Evolutionary conservation across 164 flowering plant species (phyloP).

Genomic region (Magnolia kwangsiensis): DNA sequence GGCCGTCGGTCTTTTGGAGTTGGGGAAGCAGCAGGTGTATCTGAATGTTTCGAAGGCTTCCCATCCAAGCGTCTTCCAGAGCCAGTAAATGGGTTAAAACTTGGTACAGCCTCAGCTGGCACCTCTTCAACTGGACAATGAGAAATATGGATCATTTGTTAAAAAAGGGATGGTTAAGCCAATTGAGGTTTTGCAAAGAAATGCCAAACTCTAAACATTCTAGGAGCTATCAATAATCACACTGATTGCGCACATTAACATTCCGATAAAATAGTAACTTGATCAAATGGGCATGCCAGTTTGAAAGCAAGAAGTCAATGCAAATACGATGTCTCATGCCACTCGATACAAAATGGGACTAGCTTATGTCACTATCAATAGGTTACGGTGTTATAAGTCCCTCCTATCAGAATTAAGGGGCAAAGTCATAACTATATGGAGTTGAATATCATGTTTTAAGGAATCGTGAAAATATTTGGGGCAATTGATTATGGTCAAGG

Average conservation of each 20-base stretch:
- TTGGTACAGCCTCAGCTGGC: conserved; percentile 59
- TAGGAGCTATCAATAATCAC: not conserved
- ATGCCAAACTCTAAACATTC: not conserved
- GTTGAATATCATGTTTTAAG: too few relatives aligned
- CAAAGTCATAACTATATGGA: too few relatives aligned
- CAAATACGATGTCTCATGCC: too few relatives aligned
- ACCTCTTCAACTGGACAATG: conserved; percentile 42
- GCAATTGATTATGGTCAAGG: too few relatives aligned
- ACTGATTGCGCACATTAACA: not conserved
- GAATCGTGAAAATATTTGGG: too few relatives aligned
- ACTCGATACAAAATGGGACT: too few relatives aligned
- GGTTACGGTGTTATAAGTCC: too few relatives aligned
- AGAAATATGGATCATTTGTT: not conserved
- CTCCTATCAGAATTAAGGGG: too few relatives aligned
- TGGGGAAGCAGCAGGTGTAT: conserved; percentile 41
- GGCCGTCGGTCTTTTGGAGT: conserved; percentile 47
- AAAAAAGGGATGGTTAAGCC: not conserved
- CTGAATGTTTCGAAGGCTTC: conserved; percentile 44
- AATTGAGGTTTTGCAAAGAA: not conserved
- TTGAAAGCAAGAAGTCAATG: too few relatives aligned
- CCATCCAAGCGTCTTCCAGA: conserved; percentile 88
- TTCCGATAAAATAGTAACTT: not conserved
- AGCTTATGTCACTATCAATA: too few relatives aligned
- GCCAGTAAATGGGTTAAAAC: conserved; percentile 77
- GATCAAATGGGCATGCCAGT: not conserved